Conservation (phyloP, 2,329 filamentous ascomycete species). For the Xylariales sp. region DNA sequence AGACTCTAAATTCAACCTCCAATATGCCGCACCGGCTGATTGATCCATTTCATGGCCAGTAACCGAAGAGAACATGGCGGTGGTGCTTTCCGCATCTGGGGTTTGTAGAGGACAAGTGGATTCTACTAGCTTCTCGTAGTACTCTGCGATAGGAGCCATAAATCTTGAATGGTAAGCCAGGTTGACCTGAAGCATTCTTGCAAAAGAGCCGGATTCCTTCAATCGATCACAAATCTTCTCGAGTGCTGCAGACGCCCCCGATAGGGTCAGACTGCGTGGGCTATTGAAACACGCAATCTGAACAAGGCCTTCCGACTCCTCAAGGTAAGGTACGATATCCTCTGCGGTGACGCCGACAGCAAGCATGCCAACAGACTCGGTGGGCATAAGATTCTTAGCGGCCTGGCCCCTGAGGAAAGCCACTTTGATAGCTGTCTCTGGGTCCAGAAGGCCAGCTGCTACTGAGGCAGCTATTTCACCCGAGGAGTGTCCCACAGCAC, state of each 20-base stretch:
- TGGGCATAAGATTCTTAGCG: not conserved
- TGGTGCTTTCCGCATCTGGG: not conserved
- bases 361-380: slow-evolving; percentile 12
- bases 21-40: slow-evolving; percentile 14
- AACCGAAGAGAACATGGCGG: slow-evolving; percentile 12
- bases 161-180: slow-evolving; percentile 15
- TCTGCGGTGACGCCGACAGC: slow-evolving; percentile 13
- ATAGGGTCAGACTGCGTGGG: slow-evolving; percentile 19
- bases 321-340: not conserved
- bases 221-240: slow-evolving; percentile 1
- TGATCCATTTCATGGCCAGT: not conserved
- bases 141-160: slow-evolving; percentile 8
- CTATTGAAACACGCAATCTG: slow-evolving; percentile 23
- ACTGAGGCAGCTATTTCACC: slow-evolving; percentile 17
- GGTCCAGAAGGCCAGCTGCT: slow-evolving; percentile 7
- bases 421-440: slow-evolving; percentile 8
- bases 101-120: no score
- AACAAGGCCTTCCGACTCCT: slow-evolving; percentile 1
- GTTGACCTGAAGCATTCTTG: slow-evolving; percentile 16
- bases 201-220: slow-evolving; percentile 13
- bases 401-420: slow-evolving; percentile 13
- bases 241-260: slow-evolving; percentile 9
- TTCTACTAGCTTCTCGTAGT: slow-evolving; percentile 11
- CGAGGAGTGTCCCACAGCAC: slow-evolving; percentile 16
- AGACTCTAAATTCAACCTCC: slow-evolving; percentile 23